Conservation (phyloP, 495 filamentous ascomycete genomes). For the Trichoderma asperelloides region DNA sequence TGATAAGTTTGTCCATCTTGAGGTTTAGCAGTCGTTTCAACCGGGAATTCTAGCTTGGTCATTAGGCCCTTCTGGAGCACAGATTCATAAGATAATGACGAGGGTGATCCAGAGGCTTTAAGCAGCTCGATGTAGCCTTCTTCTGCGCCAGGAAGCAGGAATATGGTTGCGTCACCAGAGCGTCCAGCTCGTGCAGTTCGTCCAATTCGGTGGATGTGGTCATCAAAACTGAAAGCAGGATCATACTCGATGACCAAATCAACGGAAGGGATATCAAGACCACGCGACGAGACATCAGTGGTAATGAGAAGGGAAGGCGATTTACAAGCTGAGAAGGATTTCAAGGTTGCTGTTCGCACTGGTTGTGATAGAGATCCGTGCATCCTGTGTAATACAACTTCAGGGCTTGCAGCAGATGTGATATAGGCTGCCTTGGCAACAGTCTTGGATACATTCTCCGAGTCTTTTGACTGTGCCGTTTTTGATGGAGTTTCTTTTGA, state of each 20-base stretch:
- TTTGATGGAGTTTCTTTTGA: constrained; percentile 14
- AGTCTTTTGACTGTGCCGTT: not conserved
- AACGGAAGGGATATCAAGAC: constrained; percentile 87
- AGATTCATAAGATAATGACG: constrained; percentile 35
- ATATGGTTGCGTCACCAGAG: constrained; percentile 77
- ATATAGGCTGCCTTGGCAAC: constrained; percentile 36
- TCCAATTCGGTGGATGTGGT: constrained; percentile 90
- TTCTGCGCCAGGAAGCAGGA: constrained; percentile 82
- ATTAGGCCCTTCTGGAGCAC: constrained; percentile 47
- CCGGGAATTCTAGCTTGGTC: constrained; percentile 30
- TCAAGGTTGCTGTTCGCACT: constrained; percentile 74
- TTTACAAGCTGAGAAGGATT: constrained; percentile 57
- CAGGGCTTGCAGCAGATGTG: constrained; percentile 40
- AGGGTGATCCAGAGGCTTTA: constrained; percentile 30
- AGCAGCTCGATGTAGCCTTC: constrained; percentile 80
- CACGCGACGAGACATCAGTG: constrained; percentile 90
- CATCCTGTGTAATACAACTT: constrained; percentile 68
- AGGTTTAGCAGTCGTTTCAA: constrained; percentile 17
- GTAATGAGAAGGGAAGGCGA: constrained; percentile 75
- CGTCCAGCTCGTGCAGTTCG: constrained; percentile 89
- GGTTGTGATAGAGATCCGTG: constrained; percentile 90
- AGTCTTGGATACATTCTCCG: constrained; percentile 26
- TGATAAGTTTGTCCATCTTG: constrained; percentile 29
- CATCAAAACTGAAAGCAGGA: constrained; percentile 79
- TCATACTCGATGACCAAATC: constrained; percentile 94